phyloP scores from a whole-genome alignment of 257 asterid species.

The Anisodus tanguticus region DNA sequence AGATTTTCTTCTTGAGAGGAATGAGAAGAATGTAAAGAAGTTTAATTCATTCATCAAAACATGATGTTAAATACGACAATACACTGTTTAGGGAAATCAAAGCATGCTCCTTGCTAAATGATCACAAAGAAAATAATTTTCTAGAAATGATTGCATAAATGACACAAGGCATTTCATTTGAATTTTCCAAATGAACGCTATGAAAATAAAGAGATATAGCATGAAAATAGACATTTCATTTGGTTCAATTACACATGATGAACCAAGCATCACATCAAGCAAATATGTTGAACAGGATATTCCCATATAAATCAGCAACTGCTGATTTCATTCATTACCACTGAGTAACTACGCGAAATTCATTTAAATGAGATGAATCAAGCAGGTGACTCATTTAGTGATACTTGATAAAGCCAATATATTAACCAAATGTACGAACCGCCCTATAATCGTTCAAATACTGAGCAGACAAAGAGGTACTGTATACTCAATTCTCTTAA shows the following conservation, averaged over 20 bases:
- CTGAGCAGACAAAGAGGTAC: not conserved
- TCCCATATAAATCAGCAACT: constrained; percentile 23
- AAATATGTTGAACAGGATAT: not conserved
- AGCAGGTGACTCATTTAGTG: constrained; percentile 35
- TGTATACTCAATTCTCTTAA: not conserved
- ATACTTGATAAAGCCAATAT: not conserved
- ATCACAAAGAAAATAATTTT: not conserved
- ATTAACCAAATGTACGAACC: not conserved
- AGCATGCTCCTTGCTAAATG: not conserved
- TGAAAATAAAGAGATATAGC: not conserved
- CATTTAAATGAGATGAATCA: constrained; percentile 33
- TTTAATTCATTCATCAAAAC: constrained; percentile 4
- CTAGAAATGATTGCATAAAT: not conserved
- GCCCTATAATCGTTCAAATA: not conserved
- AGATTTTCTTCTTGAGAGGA: not conserved
- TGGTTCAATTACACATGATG: constrained; percentile 7
- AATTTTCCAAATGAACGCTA: not conserved
- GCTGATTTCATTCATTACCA: constrained; percentile 28
- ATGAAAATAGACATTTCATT: constrained; percentile 8
- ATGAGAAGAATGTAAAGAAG: not conserved
- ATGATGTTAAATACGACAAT: not conserved
- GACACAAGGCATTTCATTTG: not conserved
- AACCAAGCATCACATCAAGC: not conserved
- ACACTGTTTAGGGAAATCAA: constrained; percentile 13
- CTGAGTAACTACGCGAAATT: constrained; percentile 28